Base-by-base conservation (phyloP, 2,329 filamentous ascomycete genomes). In the Herpotrichia juniperi region DNA sequence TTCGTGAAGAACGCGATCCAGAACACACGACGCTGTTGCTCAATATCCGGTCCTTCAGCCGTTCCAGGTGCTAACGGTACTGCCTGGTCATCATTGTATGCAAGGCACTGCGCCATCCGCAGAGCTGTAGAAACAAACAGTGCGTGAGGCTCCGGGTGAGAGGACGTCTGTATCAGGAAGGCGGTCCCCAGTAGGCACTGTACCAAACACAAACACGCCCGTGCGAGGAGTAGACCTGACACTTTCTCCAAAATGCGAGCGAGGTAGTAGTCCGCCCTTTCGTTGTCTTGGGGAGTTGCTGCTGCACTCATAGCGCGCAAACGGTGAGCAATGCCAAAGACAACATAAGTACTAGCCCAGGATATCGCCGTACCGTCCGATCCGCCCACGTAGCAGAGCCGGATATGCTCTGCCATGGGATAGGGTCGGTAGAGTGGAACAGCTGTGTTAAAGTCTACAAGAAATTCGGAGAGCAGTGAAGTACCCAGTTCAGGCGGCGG, bases 401-500 rank as follows among this genome's bases (percentile, higher is more conserved):
- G 59, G 4, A 66, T 54, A 28, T 69, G 64, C 2, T 66, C 50
- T 2, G 56, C 59, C 14, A 67, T 57, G 6, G 51, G 50, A 22
- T 61, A 54, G 3, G 59, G 62, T 8, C 57, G 54, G 39, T 60
- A 69, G 2, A 69, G 52, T 14, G 63, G 58, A 17, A 44, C 58
- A 0, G 61, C 62, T 2, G 61, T 62, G 30, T 69, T 69, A 42
- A 64, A 59, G 45, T 69, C 62, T 2, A 62, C 59, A 5, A 67
- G 50, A 24, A 54, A 68, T 22, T 69, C 64, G 1, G 52, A 50
- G 3, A 67, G 59, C 17, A 69, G 39, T 12, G 60, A 55, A 2
- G 59, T 61, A 7, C 61, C 66, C 4, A 67, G 50, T 17, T 64
- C 58, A 1, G 62, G 64, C 4, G 54, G 43, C n/a, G 66, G 62